Evolutionary conservation across 805 yeast genomes (phyloP), one percentile per base, ranked within the genome.

Genomic region (Candida insectalens): DNA sequence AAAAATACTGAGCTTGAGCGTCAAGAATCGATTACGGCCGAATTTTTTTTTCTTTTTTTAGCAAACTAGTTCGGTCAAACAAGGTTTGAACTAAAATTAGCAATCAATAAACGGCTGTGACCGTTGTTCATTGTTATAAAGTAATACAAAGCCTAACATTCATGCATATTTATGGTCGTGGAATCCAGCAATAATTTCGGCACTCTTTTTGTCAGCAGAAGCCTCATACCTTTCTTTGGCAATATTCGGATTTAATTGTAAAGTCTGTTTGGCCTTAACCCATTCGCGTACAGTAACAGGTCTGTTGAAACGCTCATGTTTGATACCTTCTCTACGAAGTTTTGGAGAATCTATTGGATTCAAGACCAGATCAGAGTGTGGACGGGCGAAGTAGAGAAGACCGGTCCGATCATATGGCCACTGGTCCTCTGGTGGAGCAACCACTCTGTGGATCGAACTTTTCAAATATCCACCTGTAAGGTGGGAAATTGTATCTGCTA

Each of bases 401-500:
- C 64, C 64, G 26, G 56, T 55, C 19, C 64, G 35, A 9, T 59
- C 58, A 4, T 19, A 33, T 5, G 25, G 30, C 18, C 34, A 23
- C 34, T 59, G 64, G 19, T 56, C 60, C 4, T 30, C 34, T 5
- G 63, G 63, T 5, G 63, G 64, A 21, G 49, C 47, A 18, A 53
- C 43, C 6, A 59, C 63, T 30, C 64, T 36, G 36, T 59, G 64
- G 19, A 57, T 37, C 14, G 53, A 47, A 8, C 62, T 55, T 29
- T 57, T 57, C 44, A 59, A 58, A 27, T 48, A 54, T 0, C 63
- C 60, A 6, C 63, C 63, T 25, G 58, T 46, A 27, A 59, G 48
- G 29, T 57, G 57, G 37, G 58, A 62, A 34, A 59, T 27, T 4
- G 62, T 53, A 36, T 59, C 64, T n/a, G 63, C 64, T 30, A 59